Evolutionary conservation across 2,329 filamentous ascomycete species (phyloP).

Genomic region (Pseudogymnoascus sp.): DNA sequence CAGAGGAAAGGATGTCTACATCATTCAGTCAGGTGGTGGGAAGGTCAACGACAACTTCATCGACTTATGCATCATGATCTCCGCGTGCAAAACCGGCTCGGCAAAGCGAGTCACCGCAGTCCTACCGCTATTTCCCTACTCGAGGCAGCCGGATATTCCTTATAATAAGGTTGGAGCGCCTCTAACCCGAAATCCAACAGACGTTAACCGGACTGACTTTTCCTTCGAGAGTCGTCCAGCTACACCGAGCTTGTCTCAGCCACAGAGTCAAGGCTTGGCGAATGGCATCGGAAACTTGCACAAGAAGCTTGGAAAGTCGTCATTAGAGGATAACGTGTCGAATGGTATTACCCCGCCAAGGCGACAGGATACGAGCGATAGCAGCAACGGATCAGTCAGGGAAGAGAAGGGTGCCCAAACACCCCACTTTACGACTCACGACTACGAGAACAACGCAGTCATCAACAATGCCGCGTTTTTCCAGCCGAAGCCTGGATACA

Average conservation of each 20-base stretch:
- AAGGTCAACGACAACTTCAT: slow-evolving; percentile 94
- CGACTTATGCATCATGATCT: slow-evolving; percentile 95
- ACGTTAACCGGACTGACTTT: slow-evolving; percentile 49
- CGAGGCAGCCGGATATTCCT: slow-evolving; percentile 87
- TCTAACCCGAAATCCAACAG: slow-evolving; percentile 57
- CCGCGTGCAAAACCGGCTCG: slow-evolving; percentile 92
- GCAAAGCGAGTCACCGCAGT: slow-evolving; percentile 90
- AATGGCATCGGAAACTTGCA: slow-evolving; percentile 59
- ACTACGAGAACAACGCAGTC: slow-evolving; percentile 51
- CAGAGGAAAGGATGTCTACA: slow-evolving; percentile 96
- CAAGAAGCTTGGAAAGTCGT: slow-evolving; percentile 62
- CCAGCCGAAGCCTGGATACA: slow-evolving; percentile 84
- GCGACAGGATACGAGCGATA: slow-evolving; percentile 32
- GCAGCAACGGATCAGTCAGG: slow-evolving; percentile 28
- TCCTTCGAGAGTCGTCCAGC: slow-evolving; percentile 89
- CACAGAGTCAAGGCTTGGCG: slow-evolving; percentile 53
- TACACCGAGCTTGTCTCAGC: slow-evolving; percentile 66
- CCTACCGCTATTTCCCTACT: slow-evolving; percentile 92
- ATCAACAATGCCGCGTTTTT: slow-evolving; percentile 47
- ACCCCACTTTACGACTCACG: slow-evolving; percentile 48
- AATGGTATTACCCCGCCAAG: slow-evolving; percentile 30
- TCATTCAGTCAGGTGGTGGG: slow-evolving; percentile 87
- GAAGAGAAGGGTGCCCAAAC: slow-evolving; percentile 20
- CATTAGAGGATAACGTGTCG: slow-evolving; percentile 41
- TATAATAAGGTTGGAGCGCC: slow-evolving; percentile 95